A percentile compares a stretch with the other conserved stretches of the same genome.
Conservation (phyloP, 805 yeast genomes). For the Yarrowia sp. region DNA sequence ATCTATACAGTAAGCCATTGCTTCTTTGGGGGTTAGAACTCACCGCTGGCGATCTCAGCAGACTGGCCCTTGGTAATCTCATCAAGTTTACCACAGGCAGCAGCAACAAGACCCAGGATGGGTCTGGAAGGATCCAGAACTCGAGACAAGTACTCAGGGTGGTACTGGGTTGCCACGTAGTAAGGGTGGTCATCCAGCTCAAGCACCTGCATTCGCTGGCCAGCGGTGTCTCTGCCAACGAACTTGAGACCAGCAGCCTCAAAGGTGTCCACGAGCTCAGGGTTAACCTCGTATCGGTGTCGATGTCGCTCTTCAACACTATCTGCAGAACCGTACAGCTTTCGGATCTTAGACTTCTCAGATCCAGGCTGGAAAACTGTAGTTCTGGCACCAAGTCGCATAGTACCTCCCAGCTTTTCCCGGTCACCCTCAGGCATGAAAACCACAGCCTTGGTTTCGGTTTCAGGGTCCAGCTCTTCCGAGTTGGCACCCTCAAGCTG, state of each 20-base stretch:
- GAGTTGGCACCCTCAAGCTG: conserved; percentile 75
- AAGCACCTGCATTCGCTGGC: conserved; percentile 90
- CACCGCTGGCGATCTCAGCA: conserved; percentile 38
- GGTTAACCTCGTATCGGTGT: conserved; percentile 97
- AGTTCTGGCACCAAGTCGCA: conserved; percentile 96
- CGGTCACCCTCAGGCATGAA: conserved; percentile 99
- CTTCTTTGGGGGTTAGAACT: conserved; percentile 23
- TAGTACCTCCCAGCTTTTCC: conserved; percentile 95
- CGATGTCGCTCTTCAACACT: conserved; percentile 92
- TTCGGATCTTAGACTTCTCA: conserved; percentile 73
- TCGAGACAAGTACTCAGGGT: conserved; percentile 96
- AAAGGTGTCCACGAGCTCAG: conserved; percentile 70
- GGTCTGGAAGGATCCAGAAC: conserved; percentile 97
- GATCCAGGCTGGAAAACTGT: conserved; percentile 76
- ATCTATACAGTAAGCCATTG: conserved; percentile 30
- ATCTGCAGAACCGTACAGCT: conserved; percentile 74
- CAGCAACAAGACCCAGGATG: conserved; percentile 94
- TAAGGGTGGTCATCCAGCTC: conserved; percentile 89
- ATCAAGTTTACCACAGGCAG: conserved; percentile 83
- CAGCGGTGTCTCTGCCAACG: conserved; percentile 92
- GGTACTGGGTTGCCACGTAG: conserved; percentile 95
- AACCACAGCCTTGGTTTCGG: conserved; percentile 75
- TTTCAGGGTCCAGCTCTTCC: conserved; percentile 77
- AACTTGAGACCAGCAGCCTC: conserved; percentile 83
- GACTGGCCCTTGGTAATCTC: conserved; percentile 54